These are phyloP conservation scores for Leptomonas pyrrhocoris DNA, from an alignment of 208 protist species.

Conservation along the genomic window DNA sequence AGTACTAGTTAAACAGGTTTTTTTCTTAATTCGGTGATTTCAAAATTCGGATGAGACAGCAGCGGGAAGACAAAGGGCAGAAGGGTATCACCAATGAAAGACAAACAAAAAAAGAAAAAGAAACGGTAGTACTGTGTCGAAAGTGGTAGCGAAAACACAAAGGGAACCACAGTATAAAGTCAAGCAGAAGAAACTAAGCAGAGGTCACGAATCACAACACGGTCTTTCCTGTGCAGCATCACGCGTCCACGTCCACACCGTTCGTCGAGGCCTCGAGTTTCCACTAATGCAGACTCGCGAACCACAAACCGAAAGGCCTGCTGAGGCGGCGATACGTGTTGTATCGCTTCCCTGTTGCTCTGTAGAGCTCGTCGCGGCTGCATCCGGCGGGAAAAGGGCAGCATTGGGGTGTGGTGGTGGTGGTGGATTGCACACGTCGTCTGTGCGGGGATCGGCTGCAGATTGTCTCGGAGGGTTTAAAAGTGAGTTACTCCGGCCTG, in stretches of 20 bases:
- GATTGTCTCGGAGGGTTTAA: background rate
- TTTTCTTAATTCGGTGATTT: too few species aligned
- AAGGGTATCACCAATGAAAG: background rate
- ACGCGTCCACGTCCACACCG: slow-evolving; percentile 18
- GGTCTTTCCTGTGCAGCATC: background rate
- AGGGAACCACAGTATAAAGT: background rate
- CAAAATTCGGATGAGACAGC: background rate
- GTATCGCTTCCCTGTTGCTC: background rate
- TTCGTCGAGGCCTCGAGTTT: slow-evolving; percentile 1
- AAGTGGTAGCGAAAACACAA: background rate
- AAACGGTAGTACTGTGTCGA: background rate
- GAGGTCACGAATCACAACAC: background rate
- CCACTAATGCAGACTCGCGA: background rate
- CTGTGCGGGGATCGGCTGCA: background rate
- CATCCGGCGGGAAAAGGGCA: too few species aligned
- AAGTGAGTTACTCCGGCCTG: background rate
- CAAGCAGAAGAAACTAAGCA: background rate
- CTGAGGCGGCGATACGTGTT: background rate
- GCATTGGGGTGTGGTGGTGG: background rate
- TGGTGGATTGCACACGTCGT: background rate
- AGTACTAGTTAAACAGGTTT: too few species aligned
- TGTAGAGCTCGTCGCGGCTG: background rate
- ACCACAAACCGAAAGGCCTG: background rate
- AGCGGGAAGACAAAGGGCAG: background rate
- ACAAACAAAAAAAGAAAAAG: background rate